Conservation (phyloP, 169 alveolate species). For the Fabrea salina region DNA sequence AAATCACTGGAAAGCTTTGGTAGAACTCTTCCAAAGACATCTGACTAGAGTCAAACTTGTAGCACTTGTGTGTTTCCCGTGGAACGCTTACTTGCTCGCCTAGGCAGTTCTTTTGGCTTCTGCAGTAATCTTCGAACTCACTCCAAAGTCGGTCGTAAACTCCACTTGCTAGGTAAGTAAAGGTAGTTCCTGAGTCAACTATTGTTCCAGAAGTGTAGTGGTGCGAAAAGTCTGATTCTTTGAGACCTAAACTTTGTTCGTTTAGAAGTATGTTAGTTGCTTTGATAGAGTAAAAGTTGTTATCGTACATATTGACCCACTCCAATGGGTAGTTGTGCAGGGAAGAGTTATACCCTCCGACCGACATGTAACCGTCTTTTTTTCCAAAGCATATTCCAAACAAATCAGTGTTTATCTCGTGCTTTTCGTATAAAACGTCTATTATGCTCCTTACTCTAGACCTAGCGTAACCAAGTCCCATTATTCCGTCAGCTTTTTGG, state of each 20-base stretch:
- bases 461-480: slow-evolving; percentile 68
- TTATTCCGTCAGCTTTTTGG: slow-evolving; percentile 85
- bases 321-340: slow-evolving; percentile 20
- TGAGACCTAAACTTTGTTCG: slow-evolving; percentile 32
- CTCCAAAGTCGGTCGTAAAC: background rate
- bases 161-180: slow-evolving; percentile 2
- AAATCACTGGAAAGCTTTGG: slow-evolving; percentile 7
- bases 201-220: slow-evolving; percentile 31
- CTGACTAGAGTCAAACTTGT: background rate
- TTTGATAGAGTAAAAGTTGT: slow-evolving; percentile 26
- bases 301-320: slow-evolving; percentile 30
- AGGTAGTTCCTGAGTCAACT: slow-evolving; percentile 69
- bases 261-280: slow-evolving; percentile 27
- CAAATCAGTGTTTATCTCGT: slow-evolving; percentile 33
- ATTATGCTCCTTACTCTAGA: slow-evolving; percentile 38
- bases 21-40: background rate
- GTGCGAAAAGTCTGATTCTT: background rate
- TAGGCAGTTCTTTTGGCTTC: background rate
- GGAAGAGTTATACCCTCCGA: slow-evolving; percentile 67
- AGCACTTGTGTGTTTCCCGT: slow-evolving; percentile 14
- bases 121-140: background rate
- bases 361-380: slow-evolving; percentile 60
- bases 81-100: background rate
- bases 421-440: slow-evolving; percentile 38
- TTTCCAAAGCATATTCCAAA: slow-evolving; percentile 70